phyloP scores from a whole-genome alignment of 2,329 filamentous ascomycete genomes.

The Diplodia scrobiculata region DNA sequence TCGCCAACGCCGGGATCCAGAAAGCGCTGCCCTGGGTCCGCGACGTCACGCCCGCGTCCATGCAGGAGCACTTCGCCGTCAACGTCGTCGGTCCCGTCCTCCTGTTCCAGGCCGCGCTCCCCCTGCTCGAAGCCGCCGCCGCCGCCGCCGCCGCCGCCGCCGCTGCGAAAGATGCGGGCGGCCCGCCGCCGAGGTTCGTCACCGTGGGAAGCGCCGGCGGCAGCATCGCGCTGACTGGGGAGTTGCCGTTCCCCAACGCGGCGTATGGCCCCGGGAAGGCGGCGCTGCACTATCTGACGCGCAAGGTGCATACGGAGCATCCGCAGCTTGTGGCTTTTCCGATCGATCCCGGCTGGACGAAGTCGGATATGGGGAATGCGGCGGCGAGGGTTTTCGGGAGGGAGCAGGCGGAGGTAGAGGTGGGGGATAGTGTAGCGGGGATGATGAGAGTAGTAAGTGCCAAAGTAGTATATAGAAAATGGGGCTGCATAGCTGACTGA shows the following conservation, averaged over 20 bases:
- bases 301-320: conserved; percentile 6
- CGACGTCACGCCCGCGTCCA: background rate
- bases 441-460: background rate
- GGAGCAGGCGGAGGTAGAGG: background rate
- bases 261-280: background rate
- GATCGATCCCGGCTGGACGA: background rate
- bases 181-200: background rate
- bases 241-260: background rate
- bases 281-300: background rate
- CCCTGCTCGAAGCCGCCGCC: background rate
- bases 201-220: background rate
- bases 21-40: background rate
- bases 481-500: background rate
- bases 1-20: conserved; percentile 1
- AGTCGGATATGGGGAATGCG: background rate
- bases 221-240: background rate
- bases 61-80: background rate
- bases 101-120: background rate
- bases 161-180: background rate
- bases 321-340: background rate
- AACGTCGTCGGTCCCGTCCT: background rate
- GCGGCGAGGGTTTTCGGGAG: background rate
- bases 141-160: background rate
- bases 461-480: background rate
- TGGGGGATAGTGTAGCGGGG: background rate